Evolutionary conservation across 2,329 filamentous ascomycete species (phyloP), one percentile per base, ranked within the genome.

Genomic region (Xylaria sp.): DNA sequence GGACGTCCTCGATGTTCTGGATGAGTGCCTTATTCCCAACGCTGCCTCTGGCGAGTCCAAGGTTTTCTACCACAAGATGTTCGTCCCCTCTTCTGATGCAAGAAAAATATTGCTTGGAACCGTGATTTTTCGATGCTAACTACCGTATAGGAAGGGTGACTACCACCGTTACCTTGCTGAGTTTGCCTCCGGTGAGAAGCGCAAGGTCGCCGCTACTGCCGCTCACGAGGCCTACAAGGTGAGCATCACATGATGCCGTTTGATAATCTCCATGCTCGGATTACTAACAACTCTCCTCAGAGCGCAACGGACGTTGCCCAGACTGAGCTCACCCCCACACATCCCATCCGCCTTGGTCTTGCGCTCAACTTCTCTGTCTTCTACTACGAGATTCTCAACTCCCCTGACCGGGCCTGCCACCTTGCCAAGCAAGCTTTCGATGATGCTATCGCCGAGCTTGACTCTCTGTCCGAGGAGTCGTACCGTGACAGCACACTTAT

Each of bases 41-140:
- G 93, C 93, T 75, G 89, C 94, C 80, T 89, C 91, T 69, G 93
- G 93, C 81, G 93, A 97, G 85, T 96, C 92, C 78, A 97, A 97
- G 88, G 93, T 97, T 76, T 97, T 97, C 80, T 97, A 97, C 84
- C 92, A 97, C 89, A 97, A 97, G 88, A 97, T 97, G 93, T 97
- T 82, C 71, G 90, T 83, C 67, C 61, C 67, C 62, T 59, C 23
- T 30, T 30, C 59, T 53, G 42, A 4, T 37, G 23, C 13, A 13
- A 7, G 5, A 35, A 30, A 49, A 51, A 52, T 10, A 49, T 51
- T 35, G 10, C 48, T 49, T 19, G 11, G 57, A 54, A 46, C 37
- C 18, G 19, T 44, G 3, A 9, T 7, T 16, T 35, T 13, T 42
- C 8, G 9, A 6, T 46, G 55, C 47, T 66, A 54, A 59, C 44